Evolutionary conservation across 1,284 basidiomycete genomes (phyloP).

Genomic region (Fomitopsis betulina): DNA sequence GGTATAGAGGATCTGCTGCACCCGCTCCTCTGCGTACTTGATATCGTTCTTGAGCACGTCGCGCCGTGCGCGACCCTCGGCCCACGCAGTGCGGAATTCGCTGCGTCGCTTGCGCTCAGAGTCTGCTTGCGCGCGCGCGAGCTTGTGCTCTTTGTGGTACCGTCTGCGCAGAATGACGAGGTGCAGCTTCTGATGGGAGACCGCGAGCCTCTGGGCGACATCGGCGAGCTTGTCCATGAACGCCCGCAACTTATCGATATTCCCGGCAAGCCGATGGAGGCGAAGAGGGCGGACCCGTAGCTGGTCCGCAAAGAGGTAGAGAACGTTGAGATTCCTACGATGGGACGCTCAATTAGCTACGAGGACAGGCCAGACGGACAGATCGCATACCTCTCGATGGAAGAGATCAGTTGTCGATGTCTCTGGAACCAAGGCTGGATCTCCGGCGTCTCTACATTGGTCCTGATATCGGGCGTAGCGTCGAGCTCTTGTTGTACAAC

Average conservation of each 20-base stretch:
- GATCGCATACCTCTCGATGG: constrained; percentile 15
- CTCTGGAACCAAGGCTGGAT: constrained; percentile 17
- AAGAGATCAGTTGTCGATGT: constrained; percentile 17
- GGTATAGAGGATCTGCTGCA: neutral
- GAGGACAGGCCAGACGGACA: neutral
- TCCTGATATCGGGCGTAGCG: constrained; percentile 13
- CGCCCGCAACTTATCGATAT: constrained; percentile 40
- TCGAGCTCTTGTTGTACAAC: constrained; percentile 16
- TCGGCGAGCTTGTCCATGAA: constrained; percentile 19
- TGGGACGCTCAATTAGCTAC: neutral
- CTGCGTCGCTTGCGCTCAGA: constrained; percentile 11
- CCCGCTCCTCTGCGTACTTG: neutral
- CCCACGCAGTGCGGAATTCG: constrained; percentile 12
- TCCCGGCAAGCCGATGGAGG: constrained; percentile 21
- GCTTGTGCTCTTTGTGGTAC: constrained; percentile 7
- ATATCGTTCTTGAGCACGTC: constrained; percentile 17
- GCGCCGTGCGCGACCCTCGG: constrained; percentile 14
- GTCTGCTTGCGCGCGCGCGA: constrained; percentile 8
- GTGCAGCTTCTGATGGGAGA: constrained; percentile 21
- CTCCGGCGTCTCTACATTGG: constrained; percentile 8
- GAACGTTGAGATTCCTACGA: constrained; percentile 16
- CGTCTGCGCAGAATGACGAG: constrained; percentile 12
- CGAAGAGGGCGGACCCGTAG: constrained; percentile 17
- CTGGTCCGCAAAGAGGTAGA: constrained; percentile 18
- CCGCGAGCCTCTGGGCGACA: constrained; percentile 16